Percentiles rank a stretch among this genome's conserved stretches.
These are phyloP conservation scores for Ophiocordyceps sinensis DNA, from an alignment of 2,329 filamentous ascomycete genomes.

Conservation along the genomic window DNA sequence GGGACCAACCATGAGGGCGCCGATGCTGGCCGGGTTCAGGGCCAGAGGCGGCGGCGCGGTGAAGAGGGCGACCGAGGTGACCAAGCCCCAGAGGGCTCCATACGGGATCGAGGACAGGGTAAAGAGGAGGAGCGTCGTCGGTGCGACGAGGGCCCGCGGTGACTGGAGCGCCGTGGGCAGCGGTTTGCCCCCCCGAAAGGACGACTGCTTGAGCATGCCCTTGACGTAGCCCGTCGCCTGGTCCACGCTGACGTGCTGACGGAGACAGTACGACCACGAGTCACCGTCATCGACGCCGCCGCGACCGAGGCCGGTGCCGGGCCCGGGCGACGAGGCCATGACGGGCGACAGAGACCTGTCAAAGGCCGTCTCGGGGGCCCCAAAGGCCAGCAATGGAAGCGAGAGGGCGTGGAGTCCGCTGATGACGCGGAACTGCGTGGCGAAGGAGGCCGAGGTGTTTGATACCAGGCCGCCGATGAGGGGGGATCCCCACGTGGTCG, in stretches of 20 bases:
- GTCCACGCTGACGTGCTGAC: slow-evolving; percentile 16
- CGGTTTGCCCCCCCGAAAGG: slow-evolving; percentile 19
- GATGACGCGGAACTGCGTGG: slow-evolving; percentile 36
- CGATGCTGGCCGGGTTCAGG: slow-evolving; percentile 23
- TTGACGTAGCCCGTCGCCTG: slow-evolving; percentile 21
- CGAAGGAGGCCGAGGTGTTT: slow-evolving; percentile 22
- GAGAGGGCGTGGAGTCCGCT: slow-evolving; percentile 31
- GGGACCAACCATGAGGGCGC: slow-evolving; percentile 28
- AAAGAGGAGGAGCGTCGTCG: slow-evolving; percentile 32
- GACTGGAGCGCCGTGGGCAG: slow-evolving; percentile 24
- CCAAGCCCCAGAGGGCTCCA: slow-evolving; percentile 31
- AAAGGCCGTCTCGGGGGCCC: slow-evolving; percentile 37
- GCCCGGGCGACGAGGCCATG: slow-evolving; percentile 6
- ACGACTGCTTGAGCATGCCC: slow-evolving; percentile 21
- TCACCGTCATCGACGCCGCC: slow-evolving; percentile 9
- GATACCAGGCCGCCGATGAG: slow-evolving; percentile 37
- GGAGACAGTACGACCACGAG: slow-evolving; percentile 3
- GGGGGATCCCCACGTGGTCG: slow-evolving; percentile 38
- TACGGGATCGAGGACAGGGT: slow-evolving; percentile 29
- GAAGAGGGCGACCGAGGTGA: slow-evolving; percentile 29
- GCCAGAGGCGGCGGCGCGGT: slow-evolving; percentile 29
- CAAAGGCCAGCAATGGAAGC: slow-evolving; percentile 31
- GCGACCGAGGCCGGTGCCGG: slow-evolving; percentile 2
- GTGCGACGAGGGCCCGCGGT: slow-evolving; percentile 31
- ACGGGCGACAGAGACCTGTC: slow-evolving; percentile 19